Evolutionary conservation across 192 early-diverging fungal genomes (phyloP).

Genomic region (Coemansia sp.): DNA sequence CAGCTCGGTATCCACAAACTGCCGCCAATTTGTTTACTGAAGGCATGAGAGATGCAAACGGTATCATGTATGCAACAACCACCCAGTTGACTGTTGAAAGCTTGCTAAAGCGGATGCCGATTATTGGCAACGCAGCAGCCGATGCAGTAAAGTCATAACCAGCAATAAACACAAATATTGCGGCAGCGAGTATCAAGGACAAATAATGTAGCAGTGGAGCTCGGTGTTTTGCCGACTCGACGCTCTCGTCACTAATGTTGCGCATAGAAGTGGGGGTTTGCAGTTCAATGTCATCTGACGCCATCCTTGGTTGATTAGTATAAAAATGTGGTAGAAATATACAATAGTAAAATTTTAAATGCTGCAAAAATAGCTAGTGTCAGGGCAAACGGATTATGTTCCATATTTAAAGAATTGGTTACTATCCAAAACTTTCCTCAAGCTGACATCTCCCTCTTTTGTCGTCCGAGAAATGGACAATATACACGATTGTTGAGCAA

Average conservation of each 20-base stretch:
- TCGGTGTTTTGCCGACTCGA: not conserved
- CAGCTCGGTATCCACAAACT: slow-evolving; percentile 50
- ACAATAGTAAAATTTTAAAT: not conserved
- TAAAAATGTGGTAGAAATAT: not conserved
- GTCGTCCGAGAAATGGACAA: not conserved
- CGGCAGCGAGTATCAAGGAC: slow-evolving; percentile 30
- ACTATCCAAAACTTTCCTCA: not conserved
- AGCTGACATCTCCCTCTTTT: not conserved
- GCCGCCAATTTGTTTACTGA: slow-evolving; percentile 52
- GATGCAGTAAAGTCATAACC: slow-evolving; percentile 81
- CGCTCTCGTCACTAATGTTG: not conserved
- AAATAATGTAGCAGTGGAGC: slow-evolving; percentile 2
- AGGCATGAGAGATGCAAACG: slow-evolving; percentile 50
- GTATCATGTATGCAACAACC: slow-evolving; percentile 60
- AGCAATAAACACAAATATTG: slow-evolving; percentile 64
- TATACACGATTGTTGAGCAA: not conserved
- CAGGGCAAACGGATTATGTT: not conserved
- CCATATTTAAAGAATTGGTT: not conserved
- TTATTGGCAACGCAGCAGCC: slow-evolving; percentile 65
- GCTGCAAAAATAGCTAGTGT: not conserved
- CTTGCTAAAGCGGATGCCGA: slow-evolving; percentile 71
- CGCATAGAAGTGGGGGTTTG: not conserved
- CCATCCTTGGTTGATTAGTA: not conserved
- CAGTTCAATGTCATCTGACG: slow-evolving; percentile 8
- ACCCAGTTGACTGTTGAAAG: slow-evolving; percentile 75